These are phyloP conservation scores for Mycena vulgaris DNA, from an alignment of 768 basidiomycete species.

Conservation along the genomic window DNA sequence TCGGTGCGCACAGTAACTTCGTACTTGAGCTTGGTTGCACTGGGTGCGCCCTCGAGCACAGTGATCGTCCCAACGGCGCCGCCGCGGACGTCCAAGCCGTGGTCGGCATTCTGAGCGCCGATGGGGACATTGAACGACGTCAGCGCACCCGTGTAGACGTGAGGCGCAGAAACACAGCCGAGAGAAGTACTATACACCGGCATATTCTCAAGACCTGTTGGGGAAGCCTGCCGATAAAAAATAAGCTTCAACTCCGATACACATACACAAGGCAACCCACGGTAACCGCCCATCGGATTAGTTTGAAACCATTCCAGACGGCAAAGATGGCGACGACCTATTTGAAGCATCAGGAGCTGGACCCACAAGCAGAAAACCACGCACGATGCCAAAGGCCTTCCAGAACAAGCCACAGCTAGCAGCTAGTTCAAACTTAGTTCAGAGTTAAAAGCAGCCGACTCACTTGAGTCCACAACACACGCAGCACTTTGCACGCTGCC, in stretches of 20 bases:
- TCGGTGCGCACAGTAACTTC: slow-evolving; percentile 64
- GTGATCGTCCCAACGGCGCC: slow-evolving; percentile 66
- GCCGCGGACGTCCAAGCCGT: slow-evolving; percentile 64
- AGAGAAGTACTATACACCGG: slow-evolving; percentile 69
- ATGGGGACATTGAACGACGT: slow-evolving; percentile 57
- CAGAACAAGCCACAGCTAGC: slow-evolving; percentile 66
- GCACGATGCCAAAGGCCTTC: slow-evolving; percentile 68
- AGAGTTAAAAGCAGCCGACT: slow-evolving; percentile 40
- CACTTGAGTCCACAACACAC: slow-evolving; percentile 68
- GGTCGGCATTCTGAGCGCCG: slow-evolving; percentile 53
- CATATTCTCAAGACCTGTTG: slow-evolving; percentile 70
- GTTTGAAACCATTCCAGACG: slow-evolving; percentile 59
- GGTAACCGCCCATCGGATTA: slow-evolving; percentile 63
- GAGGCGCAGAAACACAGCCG: slow-evolving; percentile 61
- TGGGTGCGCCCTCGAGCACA: slow-evolving; percentile 59
- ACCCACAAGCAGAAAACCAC: not conserved
- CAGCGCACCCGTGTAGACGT: slow-evolving; percentile 60
- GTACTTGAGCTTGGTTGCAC: slow-evolving; percentile 62
- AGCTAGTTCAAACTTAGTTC: not conserved
- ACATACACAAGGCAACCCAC: slow-evolving; percentile 48
- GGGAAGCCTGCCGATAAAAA: slow-evolving; percentile 54
- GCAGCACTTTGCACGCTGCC: slow-evolving; percentile 58
- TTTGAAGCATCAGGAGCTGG: not conserved
- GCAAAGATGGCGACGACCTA: slow-evolving; percentile 51
- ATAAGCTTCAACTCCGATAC: not conserved